Evolutionary conservation across 306 rosid species (phyloP).

Genomic region (Alnus rubra): DNA sequence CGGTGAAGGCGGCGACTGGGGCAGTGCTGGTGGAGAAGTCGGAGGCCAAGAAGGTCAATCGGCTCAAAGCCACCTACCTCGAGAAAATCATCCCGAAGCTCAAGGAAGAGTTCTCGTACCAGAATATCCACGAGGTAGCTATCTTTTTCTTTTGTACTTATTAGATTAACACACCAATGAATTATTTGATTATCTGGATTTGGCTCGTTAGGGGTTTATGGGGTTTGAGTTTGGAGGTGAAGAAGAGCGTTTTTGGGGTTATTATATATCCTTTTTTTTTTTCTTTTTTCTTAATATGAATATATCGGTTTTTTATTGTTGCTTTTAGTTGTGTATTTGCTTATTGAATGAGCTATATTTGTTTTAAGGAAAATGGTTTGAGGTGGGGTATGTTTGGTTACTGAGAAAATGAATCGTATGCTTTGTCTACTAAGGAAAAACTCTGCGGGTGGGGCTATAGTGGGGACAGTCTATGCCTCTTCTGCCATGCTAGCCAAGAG

Average conservation of each 20-base stretch:
- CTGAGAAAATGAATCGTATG: slow-evolving; percentile 3
- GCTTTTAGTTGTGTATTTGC: background rate
- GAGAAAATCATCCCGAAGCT: slow-evolving; percentile 77
- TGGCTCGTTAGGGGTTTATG: slow-evolving; percentile 9
- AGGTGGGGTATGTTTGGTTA: slow-evolving; percentile 5
- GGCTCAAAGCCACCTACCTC: slow-evolving; percentile 66
- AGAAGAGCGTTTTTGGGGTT: background rate
- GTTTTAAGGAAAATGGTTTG: background rate
- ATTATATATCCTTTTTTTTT: background rate
- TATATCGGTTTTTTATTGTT: background rate
- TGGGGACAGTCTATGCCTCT: too few species aligned
- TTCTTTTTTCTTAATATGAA: too few species aligned
- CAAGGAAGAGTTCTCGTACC: slow-evolving; percentile 82
- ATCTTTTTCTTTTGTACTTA: background rate
- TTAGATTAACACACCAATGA: background rate
- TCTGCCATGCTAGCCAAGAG: too few species aligned
- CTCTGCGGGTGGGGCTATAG: too few species aligned
- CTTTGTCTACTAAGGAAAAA: too few species aligned
- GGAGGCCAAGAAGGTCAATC: slow-evolving; percentile 58
- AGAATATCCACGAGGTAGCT: slow-evolving; percentile 63
- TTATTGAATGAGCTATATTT: background rate
- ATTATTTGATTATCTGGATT: background rate
- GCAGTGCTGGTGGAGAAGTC: slow-evolving; percentile 78
- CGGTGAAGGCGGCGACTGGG: slow-evolving; percentile 61
- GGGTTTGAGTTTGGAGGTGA: slow-evolving; percentile 8